A percentile compares a stretch with the other conserved stretches of the same genome.
Evolutionary conservation across 176 grass and related monocot genomes (phyloP).

Genomic region (Lolium perenne): DNA sequence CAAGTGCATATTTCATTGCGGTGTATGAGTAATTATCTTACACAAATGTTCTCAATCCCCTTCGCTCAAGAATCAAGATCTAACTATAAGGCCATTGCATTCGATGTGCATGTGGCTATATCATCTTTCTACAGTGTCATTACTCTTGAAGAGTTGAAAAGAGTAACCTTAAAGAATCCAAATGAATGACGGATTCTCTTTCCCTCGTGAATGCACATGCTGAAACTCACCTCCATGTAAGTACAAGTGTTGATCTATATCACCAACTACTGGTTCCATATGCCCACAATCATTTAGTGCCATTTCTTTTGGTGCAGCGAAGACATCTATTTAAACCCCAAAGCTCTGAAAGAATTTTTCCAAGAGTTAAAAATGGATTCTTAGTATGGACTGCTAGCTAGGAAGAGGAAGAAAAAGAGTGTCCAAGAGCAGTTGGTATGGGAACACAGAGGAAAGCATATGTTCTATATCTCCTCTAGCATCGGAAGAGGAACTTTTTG

Average conservation of each 20-base stretch:
- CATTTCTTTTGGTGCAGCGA: constrained; percentile 1
- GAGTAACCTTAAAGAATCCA: background rate
- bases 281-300: background rate
- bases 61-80: constrained; percentile 19
- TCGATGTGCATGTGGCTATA: background rate
- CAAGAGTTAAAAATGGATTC: background rate
- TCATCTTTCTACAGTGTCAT: background rate
- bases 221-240: background rate
- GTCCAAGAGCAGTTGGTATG: background rate
- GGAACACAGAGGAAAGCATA: constrained; percentile 22
- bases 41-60: background rate
- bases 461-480: background rate
- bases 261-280: background rate
- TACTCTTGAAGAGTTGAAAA: background rate
- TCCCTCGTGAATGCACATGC: background rate
- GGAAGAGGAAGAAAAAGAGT: constrained; percentile 10
- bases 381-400: background rate
- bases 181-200: background rate
- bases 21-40: background rate
- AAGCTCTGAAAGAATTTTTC: background rate
- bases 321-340: constrained; percentile 18
- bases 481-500: constrained; percentile 4
- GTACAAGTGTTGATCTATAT: background rate
- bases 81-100: background rate
- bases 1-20: background rate